Evolutionary conservation across 495 filamentous ascomycete genomes (phyloP), one percentile per base, ranked within the genome.

Genomic region (Cenococcum geophilum): DNA sequence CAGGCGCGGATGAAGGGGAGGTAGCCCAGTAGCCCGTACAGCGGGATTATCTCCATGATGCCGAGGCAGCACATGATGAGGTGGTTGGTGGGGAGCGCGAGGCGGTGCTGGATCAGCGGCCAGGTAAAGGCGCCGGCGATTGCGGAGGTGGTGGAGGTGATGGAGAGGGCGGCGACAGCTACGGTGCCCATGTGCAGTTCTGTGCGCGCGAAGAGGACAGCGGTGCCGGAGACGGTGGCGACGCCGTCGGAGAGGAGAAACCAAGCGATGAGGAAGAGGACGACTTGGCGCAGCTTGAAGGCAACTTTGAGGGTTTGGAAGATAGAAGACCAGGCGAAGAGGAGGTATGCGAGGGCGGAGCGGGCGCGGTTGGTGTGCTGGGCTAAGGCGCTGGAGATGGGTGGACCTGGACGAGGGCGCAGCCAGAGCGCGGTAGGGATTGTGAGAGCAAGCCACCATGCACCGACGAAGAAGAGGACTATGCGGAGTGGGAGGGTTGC

Each of bases 181-280:
- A 68, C 62, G 32, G 71, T 68, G 25, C 53, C 32, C 90, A 97
- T 95, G 66, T 88, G 77, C 5, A 97, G 79, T 64, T 92, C 82
- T 0, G 91, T 97, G 72, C 95, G 95, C 4, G 89, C 92, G 69
- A 93, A 97, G 6, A 97, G 77, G 27, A 97, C 87, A 14, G 92
- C 92, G 10, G 91, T 96, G n/a, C 91, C 92, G 56, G 88, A 92
- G 14, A 93, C 87, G 0, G 92, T 97, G 8, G 92, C 92, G 63
- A 97, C 89, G 20, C 88, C 90, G 60, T 97, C 92, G 49, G 89
- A 93, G 1, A 97, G 81, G 4, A 96, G 79, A 69, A 97, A 96
- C 92, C 92, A 97, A 18, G 89, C 86, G 5, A 79, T 78, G 23
- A 97, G 80, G 68, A 96, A 97, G 37, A 96, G 75, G 40, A 89